Evolutionary conservation across 768 basidiomycete genomes (phyloP).

Genomic region (Calocera cornea): DNA sequence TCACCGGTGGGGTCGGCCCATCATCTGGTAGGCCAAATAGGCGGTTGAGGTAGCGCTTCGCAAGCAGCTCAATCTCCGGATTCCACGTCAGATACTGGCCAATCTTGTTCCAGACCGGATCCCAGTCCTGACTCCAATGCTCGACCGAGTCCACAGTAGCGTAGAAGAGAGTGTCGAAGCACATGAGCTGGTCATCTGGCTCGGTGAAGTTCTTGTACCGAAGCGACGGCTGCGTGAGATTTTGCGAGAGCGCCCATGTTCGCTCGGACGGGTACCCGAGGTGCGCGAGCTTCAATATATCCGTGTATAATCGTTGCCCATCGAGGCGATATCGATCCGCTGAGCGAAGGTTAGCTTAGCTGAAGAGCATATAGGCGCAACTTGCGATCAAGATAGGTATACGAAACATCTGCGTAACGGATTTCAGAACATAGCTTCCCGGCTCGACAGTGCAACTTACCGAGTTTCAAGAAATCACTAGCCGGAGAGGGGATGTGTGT

Average conservation of each 20-base stretch:
- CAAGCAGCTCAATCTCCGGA: neutral
- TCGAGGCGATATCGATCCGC: too few species aligned
- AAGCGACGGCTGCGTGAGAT: neutral
- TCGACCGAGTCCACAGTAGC: neutral
- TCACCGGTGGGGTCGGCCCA: neutral
- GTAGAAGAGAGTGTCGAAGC: constrained; percentile 9
- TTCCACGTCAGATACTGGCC: constrained; percentile 6
- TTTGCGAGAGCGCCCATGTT: constrained; percentile 1
- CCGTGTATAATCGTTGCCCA: too few species aligned
- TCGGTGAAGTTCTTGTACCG: neutral
- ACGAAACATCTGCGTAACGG: neutral
- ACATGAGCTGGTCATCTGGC: constrained; percentile 9
- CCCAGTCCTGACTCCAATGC: constrained; percentile 8
- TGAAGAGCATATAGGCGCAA: neutral
- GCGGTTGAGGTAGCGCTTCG: constrained; percentile 6
- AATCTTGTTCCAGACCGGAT: constrained; percentile 8
- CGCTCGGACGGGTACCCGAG: constrained; percentile 7
- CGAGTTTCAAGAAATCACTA: neutral
- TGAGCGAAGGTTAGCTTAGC: neutral
- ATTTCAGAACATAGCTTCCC: too few species aligned
- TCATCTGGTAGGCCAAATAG: neutral
- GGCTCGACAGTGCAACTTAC: too few species aligned
- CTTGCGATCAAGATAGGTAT: too few species aligned
- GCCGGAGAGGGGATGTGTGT: too few species aligned
- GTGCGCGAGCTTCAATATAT: neutral